These are phyloP conservation scores for Ophiocordyceps polyrhachis-furcata DNA, from an alignment of 2,329 filamentous ascomycete genomes.

Conservation along the genomic window DNA sequence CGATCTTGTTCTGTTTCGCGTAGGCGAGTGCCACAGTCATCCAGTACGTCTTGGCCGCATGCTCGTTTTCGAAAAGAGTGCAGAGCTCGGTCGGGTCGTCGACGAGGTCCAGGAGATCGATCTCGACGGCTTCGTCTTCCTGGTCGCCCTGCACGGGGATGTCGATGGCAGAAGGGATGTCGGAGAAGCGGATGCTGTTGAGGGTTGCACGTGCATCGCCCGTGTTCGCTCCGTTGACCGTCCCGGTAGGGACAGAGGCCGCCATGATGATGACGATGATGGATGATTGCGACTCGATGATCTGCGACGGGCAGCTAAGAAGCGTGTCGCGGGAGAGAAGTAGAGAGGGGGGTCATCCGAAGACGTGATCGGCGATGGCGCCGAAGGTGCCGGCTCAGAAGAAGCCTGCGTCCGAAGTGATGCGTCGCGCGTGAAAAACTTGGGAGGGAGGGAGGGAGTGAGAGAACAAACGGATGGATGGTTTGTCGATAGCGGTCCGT, in stretches of 20 bases:
- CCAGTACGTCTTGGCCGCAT: constrained; percentile 83
- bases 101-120: constrained; percentile 75
- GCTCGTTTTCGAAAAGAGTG: constrained; percentile 85
- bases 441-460: background rate
- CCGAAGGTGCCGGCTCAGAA: background rate
- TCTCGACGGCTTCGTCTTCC: constrained; percentile 66
- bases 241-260: constrained; percentile 19
- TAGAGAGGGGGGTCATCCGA: background rate
- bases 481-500: background rate
- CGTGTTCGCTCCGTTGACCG: constrained; percentile 23
- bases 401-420: background rate
- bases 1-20: constrained; percentile 84
- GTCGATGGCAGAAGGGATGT: constrained; percentile 46
- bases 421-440: background rate
- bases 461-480: background rate
- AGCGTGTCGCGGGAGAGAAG: background rate
- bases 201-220: constrained; percentile 16
- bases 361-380: background rate
- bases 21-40: constrained; percentile 96
- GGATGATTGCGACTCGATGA: background rate
- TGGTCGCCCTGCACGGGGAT: constrained; percentile 44
- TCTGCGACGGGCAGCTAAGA: background rate
- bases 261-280: constrained; percentile 24
- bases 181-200: constrained; percentile 39
- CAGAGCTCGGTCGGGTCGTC: constrained; percentile 93